Evolutionary conservation across 441 rosid genomes (phyloP).

Genomic region (Biscutella laevigata): DNA sequence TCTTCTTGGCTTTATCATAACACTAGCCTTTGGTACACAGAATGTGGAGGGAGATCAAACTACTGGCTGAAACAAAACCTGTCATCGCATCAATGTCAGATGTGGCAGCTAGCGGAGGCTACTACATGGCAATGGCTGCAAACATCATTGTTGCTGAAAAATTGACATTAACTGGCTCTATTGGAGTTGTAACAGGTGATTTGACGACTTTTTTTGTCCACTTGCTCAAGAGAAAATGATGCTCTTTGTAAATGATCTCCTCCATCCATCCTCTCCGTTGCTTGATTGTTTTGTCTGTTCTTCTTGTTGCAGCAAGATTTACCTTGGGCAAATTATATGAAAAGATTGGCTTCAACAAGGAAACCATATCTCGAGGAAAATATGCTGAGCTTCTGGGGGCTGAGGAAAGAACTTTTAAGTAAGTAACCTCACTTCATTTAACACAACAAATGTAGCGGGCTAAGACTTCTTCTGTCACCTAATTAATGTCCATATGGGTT

Average conservation of each 20-base stretch:
- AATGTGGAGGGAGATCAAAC: constrained; percentile 96
- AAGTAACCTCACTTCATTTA: constrained; percentile 18
- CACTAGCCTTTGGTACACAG: constrained; percentile 33
- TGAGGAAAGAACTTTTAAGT: constrained; percentile 83
- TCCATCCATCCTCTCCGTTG: neutral
- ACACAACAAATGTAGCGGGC: neutral
- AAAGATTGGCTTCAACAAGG: constrained; percentile 85
- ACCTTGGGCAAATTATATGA: constrained; percentile 78
- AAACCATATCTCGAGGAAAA: constrained; percentile 86
- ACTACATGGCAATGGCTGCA: constrained; percentile 97
- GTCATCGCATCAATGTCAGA: constrained; percentile 93
- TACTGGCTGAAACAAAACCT: constrained; percentile 73
- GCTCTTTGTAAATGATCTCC: constrained; percentile 2
- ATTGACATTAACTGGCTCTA: constrained; percentile 85
- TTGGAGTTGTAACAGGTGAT: constrained; percentile 92
- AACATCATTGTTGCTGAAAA: constrained; percentile 68
- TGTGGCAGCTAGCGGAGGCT: constrained; percentile 98
- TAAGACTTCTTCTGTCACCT: neutral
- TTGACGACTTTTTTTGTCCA: neutral
- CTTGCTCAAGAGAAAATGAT: neutral
- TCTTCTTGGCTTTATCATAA: constrained; percentile 4
- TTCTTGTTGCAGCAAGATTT: constrained; percentile 53
- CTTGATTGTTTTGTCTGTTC: constrained; percentile 8
- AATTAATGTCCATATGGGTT: neutral
- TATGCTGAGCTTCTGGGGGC: constrained; percentile 90